These are phyloP conservation scores for Chrysoporthe austroafricana DNA, from an alignment of 2,329 filamentous ascomycete species.

Conservation along the genomic window DNA sequence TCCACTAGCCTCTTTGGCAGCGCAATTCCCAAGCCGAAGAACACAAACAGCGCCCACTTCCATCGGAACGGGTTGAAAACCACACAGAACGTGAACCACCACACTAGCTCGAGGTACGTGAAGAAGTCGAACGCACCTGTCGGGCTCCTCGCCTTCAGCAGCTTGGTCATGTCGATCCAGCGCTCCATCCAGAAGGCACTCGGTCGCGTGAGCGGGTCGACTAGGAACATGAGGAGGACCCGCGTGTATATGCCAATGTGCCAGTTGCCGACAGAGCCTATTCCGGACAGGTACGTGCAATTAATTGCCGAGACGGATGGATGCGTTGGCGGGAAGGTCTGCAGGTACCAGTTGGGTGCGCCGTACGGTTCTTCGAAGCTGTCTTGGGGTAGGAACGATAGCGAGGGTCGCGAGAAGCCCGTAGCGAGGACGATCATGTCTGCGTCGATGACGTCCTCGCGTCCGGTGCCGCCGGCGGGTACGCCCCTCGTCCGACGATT, in stretches of 20 bases:
- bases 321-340: constrained; percentile 79
- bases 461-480: constrained; percentile 74
- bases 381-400: constrained; percentile 74
- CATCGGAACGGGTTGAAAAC: constrained; percentile 82
- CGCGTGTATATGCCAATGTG: constrained; percentile 90
- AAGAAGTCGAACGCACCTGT: constrained; percentile 86
- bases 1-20: constrained; percentile 70
- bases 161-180: constrained; percentile 83
- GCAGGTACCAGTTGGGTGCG: constrained; percentile 87
- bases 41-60: constrained; percentile 87
- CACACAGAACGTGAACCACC: constrained; percentile 83
- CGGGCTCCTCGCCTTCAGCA: constrained; percentile 71
- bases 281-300: constrained; percentile 78
- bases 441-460: constrained; percentile 66
- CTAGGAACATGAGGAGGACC: constrained; percentile 83
- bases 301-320: constrained; percentile 80
- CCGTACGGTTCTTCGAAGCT: constrained; percentile 74
- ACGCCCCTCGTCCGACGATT: constrained; percentile 74
- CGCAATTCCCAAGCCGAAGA: constrained; percentile 71
- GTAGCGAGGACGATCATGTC: constrained; percentile 85
- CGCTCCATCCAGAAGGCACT: constrained; percentile 75
- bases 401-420: constrained; percentile 74
- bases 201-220: constrained; percentile 76
- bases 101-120: constrained; percentile 81
- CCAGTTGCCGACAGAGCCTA: constrained; percentile 83